phyloP scores from a whole-genome alignment of 768 basidiomycete species.

The Rhodotorula kratochvilovae region DNA sequence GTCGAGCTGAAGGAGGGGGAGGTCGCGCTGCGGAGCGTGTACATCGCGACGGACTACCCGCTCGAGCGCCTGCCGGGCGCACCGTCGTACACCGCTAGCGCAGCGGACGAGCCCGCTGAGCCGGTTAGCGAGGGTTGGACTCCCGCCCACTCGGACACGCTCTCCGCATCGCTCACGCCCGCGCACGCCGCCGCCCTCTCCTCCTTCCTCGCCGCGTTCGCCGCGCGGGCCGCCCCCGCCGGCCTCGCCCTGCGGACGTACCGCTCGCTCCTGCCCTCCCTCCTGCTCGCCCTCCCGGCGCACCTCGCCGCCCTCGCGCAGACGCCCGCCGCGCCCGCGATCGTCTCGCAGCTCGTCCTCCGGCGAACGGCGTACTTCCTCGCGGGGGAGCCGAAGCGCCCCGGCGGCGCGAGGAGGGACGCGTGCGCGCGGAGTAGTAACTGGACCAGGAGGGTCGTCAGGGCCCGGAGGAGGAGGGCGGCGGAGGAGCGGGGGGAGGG shows the following conservation, averaged over 20 bases:
- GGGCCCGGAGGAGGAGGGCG: neutral
- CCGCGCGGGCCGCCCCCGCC: neutral
- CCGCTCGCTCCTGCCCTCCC: neutral
- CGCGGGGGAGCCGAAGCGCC: neutral
- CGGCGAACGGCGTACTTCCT: neutral
- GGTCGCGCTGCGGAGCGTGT: neutral
- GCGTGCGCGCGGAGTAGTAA: neutral
- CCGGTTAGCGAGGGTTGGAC: no score
- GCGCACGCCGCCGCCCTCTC: neutral
- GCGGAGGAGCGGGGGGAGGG: neutral
- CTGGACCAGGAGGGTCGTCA: conserved; percentile 9
- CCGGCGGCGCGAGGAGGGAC: rapidly evolving
- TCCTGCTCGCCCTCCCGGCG: neutral
- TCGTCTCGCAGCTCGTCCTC: conserved; percentile 8
- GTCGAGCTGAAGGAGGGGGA: neutral
- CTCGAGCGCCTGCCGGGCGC: conserved; percentile 7
- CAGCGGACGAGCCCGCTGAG: neutral
- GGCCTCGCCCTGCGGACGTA: neutral
- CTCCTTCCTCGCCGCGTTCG: neutral
- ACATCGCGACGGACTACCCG: conserved; percentile 21
- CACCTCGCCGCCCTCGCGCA: neutral
- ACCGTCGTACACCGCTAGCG: neutral
- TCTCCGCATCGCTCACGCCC: neutral
- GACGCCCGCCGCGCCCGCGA: neutral
- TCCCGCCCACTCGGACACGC: neutral